phyloP scores from a whole-genome alignment of 768 basidiomycete genomes.

The Lactarius pseudohatsudake region DNA sequence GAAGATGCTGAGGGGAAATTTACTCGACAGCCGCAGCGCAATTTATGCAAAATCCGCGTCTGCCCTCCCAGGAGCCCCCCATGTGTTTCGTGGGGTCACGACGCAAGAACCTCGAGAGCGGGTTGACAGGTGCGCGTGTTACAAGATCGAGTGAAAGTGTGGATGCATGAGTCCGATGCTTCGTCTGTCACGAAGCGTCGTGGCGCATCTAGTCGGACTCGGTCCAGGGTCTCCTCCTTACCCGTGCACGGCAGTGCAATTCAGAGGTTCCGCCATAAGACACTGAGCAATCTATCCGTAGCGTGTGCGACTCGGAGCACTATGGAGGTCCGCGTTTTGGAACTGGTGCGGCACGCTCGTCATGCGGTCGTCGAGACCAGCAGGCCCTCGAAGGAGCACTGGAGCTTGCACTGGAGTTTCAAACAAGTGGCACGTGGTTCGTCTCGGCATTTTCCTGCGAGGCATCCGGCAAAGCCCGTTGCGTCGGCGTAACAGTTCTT shows the following conservation, averaged over 20 bases:
- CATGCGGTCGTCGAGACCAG: background rate
- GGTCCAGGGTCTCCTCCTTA: background rate
- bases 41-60: background rate
- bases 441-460: background rate
- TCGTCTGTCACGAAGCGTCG: background rate
- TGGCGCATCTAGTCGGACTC: background rate
- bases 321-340: background rate
- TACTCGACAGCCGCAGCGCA: background rate
- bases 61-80: background rate
- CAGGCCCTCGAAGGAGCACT: background rate
- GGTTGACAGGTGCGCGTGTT: background rate
- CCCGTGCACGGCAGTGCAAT: background rate
- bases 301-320: background rate
- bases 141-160: background rate
- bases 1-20: background rate
- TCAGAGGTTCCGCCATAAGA: background rate
- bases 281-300: background rate
- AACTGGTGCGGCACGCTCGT: background rate
- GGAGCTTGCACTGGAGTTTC: too few relatives aligned
- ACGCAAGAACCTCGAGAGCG: background rate
- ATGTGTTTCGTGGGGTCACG: background rate
- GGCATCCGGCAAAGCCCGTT: too few relatives aligned
- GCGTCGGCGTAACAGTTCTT: too few relatives aligned
- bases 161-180: background rate
- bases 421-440: background rate